A percentile compares a stretch with the other conserved stretches of the same genome.
Evolutionary conservation across 2,329 filamentous ascomycete genomes (phyloP).

Genomic region (Colletotrichum sp.): DNA sequence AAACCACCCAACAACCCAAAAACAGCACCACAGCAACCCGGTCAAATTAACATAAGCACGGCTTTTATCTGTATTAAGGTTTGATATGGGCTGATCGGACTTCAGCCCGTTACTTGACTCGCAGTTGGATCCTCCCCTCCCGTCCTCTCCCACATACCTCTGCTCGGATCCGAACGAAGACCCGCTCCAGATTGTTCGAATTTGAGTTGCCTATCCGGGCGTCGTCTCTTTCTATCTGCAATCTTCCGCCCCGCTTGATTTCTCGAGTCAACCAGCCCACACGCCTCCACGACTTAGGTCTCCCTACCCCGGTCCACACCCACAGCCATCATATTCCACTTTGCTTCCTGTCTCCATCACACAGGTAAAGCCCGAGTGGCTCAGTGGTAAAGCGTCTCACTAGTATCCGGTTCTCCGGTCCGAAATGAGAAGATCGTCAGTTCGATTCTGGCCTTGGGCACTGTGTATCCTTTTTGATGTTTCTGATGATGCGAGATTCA

Average conservation of each 20-base stretch:
- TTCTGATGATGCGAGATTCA: not conserved
- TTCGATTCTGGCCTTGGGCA: conserved; percentile 22
- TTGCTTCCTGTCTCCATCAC: accelerated
- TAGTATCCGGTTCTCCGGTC: not conserved
- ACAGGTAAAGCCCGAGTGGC: conserved; percentile 14
- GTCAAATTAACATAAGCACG: not conserved
- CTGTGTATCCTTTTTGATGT: not conserved
- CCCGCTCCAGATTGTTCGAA: not conserved
- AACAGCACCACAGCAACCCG: not conserved
- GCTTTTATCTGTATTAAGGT: not conserved
- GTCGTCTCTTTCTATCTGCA: not conserved
- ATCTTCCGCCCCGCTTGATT: not conserved
- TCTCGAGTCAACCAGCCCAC: not conserved
- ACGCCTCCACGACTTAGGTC: not conserved
- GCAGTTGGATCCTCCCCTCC: not conserved
- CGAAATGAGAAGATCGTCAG: conserved; percentile 19
- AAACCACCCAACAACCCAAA: not conserved
- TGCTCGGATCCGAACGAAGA: not conserved
- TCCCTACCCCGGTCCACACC: not conserved
- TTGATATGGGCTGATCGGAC: not conserved
- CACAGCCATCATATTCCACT: not conserved
- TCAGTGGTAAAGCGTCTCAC: conserved; percentile 23
- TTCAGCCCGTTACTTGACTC: not conserved
- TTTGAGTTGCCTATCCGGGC: not conserved
- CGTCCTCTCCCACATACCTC: not conserved